phyloP scores from a whole-genome alignment of 169 alveolate genomes.

The Babesia caballi region DNA sequence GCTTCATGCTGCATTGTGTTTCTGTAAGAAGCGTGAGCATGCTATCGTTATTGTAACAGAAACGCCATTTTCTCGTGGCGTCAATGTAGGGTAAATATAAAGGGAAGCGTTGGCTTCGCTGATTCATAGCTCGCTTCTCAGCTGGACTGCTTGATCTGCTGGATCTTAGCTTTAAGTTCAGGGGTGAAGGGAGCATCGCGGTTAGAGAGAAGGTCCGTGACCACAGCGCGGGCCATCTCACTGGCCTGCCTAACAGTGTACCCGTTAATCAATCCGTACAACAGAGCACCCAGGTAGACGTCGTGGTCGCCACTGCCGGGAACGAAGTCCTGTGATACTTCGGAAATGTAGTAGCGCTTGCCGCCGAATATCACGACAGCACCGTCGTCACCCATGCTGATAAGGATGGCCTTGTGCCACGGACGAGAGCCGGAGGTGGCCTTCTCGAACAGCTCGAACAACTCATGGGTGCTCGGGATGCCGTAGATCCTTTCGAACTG shows the following conservation, averaged over 20 bases:
- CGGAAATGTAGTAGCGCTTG: neutral
- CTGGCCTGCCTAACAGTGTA: neutral
- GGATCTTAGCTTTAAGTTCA: neutral
- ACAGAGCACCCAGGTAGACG: neutral
- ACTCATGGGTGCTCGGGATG: neutral
- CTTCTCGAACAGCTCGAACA: neutral
- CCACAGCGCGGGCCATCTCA: neutral
- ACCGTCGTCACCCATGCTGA: neutral
- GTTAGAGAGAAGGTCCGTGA: neutral
- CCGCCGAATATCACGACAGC: neutral
- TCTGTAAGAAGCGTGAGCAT: too few species aligned
- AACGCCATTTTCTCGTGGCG: too few species aligned
- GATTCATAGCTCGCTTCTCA: too few species aligned
- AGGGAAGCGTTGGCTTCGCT: too few species aligned
- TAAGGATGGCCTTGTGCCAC: neutral
- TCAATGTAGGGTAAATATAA: too few species aligned
- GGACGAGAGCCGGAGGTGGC: neutral
- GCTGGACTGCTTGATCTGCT: neutral
- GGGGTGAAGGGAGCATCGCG: neutral
- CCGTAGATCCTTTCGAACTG: constrained; percentile 2
- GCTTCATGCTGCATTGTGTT: too few species aligned
- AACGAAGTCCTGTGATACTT: neutral
- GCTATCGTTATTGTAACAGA: too few species aligned
- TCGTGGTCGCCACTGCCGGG: neutral
- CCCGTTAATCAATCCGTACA: constrained; percentile 8